Evolutionary conservation across 1,139 yeast genomes (phyloP), one percentile per base, ranked within the genome.

Genomic region (Suhomyces chickasaworum): DNA sequence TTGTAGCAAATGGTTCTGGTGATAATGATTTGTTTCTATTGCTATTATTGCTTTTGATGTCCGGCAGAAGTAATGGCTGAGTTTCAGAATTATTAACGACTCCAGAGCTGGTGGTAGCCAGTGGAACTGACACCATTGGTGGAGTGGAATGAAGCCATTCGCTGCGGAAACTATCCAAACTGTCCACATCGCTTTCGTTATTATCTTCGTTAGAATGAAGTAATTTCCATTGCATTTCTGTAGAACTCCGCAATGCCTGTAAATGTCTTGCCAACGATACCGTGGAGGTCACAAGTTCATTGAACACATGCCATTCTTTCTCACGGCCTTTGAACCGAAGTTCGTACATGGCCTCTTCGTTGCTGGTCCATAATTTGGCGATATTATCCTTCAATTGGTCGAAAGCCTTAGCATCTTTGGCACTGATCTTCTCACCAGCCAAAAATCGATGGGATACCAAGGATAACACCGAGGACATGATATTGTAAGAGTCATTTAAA

Each of bases 331-430:
- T 55, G 2, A 78, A 41, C 20, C 64, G 66, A 15, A 86, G 68
- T 60, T 89, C 96, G 59, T 71, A 86, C 50, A 73, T 73, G 1
- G 89, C 75, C 49, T 87, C 93, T 41, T 76, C 78, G n/a, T 84
- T 61, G 44, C 68, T 64, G n/a, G 65, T 59, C 36, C 71, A 68
- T 38, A 86, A 60, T 9, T 61, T 58, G 3, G 64, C 58, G 16
- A 79, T 70, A 44, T 74, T 72, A 9, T 62, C 58, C 45, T 77
- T 76, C 37, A 82, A 64, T 12, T 64, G 58, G 31, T 63, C 62
- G 48, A 71, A 65, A 44, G 75, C 57, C 48, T 63, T 64, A 32
- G 59, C 56, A 53, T 78, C 77, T 48, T 66, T 69, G 0, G 65
- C 57, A 12, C 70, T 64, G 21, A 80, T 59, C 42, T 71, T 69